Percentiles rank a stretch among this genome's conserved stretches.
phyloP scores from a whole-genome alignment of 2,329 filamentous ascomycete genomes.

The Hypoxylon sp. region DNA sequence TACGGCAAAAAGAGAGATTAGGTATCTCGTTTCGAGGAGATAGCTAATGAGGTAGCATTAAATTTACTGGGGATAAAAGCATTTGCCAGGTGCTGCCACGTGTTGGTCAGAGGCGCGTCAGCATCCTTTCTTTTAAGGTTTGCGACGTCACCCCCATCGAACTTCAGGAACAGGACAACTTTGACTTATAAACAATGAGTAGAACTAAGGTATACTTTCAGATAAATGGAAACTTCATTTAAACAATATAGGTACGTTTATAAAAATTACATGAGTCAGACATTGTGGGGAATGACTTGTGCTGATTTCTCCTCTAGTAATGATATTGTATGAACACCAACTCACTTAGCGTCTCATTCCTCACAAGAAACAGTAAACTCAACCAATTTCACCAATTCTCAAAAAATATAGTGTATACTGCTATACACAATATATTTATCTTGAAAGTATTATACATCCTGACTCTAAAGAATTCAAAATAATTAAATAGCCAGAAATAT shows the following conservation, averaged over 20 bases:
- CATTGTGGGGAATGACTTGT: not conserved
- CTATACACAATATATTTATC: not conserved
- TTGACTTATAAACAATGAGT: not conserved
- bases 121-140: slow-evolving; percentile 4
- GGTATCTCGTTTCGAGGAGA: slow-evolving; percentile 22
- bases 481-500: slow-evolving; percentile 1
- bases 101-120: slow-evolving; percentile 28
- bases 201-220: too few species aligned
- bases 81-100: slow-evolving; percentile 41
- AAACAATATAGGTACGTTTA: not conserved
- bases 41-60: slow-evolving; percentile 26
- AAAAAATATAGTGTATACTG: not conserved
- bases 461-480: not conserved
- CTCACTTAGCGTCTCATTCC: not conserved
- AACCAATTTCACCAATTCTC: not conserved
- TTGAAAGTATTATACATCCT: not conserved
- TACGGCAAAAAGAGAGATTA: slow-evolving; percentile 21
- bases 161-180: slow-evolving; percentile 6
- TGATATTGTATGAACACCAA: not conserved
- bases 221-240: not conserved
- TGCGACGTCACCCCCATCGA: slow-evolving; percentile 14
- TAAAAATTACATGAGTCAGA: not conserved
- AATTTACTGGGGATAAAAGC: slow-evolving; percentile 36
- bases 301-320: not conserved
- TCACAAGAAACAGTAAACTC: not conserved